Percentiles rank a stretch among this genome's conserved stretches.
These are phyloP conservation scores for Cercophora newfieldiana DNA, from an alignment of 495 filamentous ascomycete species.

Conservation along the genomic window DNA sequence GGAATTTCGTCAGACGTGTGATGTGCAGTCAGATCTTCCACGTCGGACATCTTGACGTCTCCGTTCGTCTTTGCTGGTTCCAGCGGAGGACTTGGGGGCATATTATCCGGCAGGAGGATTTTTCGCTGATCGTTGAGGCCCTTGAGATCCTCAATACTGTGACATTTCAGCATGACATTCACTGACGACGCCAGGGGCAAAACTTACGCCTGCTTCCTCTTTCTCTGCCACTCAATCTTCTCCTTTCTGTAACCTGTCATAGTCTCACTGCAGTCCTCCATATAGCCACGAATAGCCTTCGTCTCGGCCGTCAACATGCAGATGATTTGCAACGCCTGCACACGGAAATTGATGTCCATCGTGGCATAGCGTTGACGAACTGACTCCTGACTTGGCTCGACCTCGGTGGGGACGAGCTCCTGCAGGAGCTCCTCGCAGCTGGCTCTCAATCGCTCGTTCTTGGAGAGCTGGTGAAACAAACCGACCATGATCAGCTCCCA, in stretches of 20 bases:
- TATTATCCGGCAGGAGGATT: conserved; percentile 73
- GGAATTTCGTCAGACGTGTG: conserved; percentile 52
- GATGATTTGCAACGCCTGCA: conserved; percentile 79
- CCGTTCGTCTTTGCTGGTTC: conserved; percentile 51
- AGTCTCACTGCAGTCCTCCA: conserved; percentile 84
- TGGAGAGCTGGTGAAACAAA: conserved; percentile 79
- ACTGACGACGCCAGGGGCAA: background rate
- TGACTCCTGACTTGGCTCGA: conserved; percentile 70
- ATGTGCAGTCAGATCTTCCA: conserved; percentile 50
- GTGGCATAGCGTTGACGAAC: conserved; percentile 67
- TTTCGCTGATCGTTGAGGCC: conserved; percentile 83
- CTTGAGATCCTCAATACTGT: conserved; percentile 79
- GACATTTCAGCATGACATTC: conserved; percentile 21
- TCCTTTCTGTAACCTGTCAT: conserved; percentile 94
- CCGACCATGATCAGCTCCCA: conserved; percentile 92
- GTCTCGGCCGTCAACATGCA: conserved; percentile 86
- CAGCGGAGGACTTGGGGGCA: conserved; percentile 65
- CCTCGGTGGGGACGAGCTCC: conserved; percentile 73
- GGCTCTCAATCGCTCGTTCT: conserved; percentile 65
- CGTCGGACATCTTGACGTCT: conserved; percentile 64
- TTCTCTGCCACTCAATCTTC: conserved; percentile 88
- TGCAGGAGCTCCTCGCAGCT: conserved; percentile 75
- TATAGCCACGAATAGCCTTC: conserved; percentile 77
- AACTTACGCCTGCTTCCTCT: conserved; percentile 80
- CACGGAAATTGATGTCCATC: conserved; percentile 79